phyloP scores from a whole-genome alignment of 371 early-diverging fungal genomes.

The Haplosporangium sp. region DNA sequence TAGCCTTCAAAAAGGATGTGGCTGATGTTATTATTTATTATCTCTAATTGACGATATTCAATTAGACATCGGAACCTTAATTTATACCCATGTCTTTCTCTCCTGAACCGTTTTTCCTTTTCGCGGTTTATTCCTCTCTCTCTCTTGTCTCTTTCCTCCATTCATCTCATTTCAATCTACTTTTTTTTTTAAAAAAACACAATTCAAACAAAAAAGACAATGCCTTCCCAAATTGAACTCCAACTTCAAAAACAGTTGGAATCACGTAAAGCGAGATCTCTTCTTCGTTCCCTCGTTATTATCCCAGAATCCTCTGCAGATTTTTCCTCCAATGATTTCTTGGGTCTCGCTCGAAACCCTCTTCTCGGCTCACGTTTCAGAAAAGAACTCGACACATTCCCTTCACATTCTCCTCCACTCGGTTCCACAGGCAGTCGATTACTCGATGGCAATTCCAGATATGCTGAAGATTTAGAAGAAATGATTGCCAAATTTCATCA shows the following conservation, averaged over 20 bases:
- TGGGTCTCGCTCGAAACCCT: conserved; percentile 72
- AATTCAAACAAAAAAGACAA: conserved; percentile 7
- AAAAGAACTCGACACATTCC: conserved; percentile 58
- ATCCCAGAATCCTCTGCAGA: conserved; percentile 60
- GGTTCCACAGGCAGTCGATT: conserved; percentile 87
- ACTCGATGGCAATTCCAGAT: conserved; percentile 78
- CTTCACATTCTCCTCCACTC: conserved; percentile 52
- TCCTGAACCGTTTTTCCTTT: not conserved
- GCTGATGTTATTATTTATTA: conserved; percentile 4
- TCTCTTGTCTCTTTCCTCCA: not conserved
- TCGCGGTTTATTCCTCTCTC: not conserved
- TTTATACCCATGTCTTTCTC: not conserved
- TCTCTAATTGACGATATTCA: not conserved
- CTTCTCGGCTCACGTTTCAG: conserved; percentile 60
- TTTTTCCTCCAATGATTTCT: conserved; percentile 88
- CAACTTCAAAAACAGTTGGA: conserved; percentile 42
- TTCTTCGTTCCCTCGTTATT: conserved; percentile 50
- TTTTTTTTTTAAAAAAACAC: not conserved
- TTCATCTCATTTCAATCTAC: not conserved
- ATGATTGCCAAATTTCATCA: conserved; percentile 73
- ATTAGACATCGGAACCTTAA: conserved; percentile 3
- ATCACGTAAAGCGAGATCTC: conserved; percentile 41
- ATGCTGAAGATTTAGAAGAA: conserved; percentile 70
- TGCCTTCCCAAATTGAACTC: conserved; percentile 45
- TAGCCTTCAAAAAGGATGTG: not conserved